phyloP scores from a whole-genome alignment of 2,329 filamentous ascomycete species.

The Pseudogymnoascus sp. region DNA sequence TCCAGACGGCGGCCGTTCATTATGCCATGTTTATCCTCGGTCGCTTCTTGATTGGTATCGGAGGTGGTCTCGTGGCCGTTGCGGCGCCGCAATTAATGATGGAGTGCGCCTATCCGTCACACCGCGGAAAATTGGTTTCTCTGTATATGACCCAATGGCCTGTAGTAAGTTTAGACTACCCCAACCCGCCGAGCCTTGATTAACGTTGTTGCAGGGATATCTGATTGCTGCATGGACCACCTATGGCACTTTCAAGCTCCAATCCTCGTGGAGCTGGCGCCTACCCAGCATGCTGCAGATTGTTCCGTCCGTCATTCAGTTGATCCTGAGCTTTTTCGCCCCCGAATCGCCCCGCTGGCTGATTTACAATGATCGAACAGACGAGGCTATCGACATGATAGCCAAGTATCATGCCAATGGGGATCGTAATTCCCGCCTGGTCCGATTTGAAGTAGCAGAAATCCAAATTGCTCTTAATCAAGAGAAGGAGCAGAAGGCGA shows the following conservation, averaged over 20 bases:
- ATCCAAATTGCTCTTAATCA: slow-evolving; percentile 20
- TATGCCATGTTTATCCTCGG: slow-evolving; percentile 35
- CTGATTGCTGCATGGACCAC: slow-evolving; percentile 19
- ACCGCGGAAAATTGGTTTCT: too few relatives aligned
- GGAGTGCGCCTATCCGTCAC: slow-evolving; percentile 5
- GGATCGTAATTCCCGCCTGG: slow-evolving; percentile 24
- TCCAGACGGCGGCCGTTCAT: slow-evolving; percentile 33
- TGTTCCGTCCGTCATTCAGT: slow-evolving; percentile 42
- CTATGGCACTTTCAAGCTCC: slow-evolving; percentile 16
- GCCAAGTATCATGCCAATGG: slow-evolving; percentile 45
- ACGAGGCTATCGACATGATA: slow-evolving; percentile 45
- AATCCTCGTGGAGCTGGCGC: slow-evolving; percentile 14
- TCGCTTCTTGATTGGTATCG: slow-evolving; percentile 33
- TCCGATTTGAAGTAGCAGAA: slow-evolving; percentile 21
- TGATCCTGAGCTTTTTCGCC: slow-evolving; percentile 30
- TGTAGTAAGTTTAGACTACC: too few relatives aligned
- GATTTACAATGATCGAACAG: slow-evolving; percentile 39
- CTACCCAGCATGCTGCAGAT: slow-evolving; percentile 27
- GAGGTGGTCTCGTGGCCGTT: slow-evolving; percentile 7
- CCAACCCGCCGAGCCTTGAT: too few relatives aligned
- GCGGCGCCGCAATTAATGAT: slow-evolving; percentile 1
- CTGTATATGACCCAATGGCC: too few relatives aligned
- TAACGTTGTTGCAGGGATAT: slow-evolving; percentile 28
- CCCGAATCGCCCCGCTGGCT: slow-evolving; percentile 51
- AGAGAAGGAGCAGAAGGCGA: slow-evolving; percentile 16